A percentile compares a stretch with the other conserved stretches of the same genome.
phyloP scores from a whole-genome alignment of 2,329 filamentous ascomycete genomes.

The Fusarium setosum region DNA sequence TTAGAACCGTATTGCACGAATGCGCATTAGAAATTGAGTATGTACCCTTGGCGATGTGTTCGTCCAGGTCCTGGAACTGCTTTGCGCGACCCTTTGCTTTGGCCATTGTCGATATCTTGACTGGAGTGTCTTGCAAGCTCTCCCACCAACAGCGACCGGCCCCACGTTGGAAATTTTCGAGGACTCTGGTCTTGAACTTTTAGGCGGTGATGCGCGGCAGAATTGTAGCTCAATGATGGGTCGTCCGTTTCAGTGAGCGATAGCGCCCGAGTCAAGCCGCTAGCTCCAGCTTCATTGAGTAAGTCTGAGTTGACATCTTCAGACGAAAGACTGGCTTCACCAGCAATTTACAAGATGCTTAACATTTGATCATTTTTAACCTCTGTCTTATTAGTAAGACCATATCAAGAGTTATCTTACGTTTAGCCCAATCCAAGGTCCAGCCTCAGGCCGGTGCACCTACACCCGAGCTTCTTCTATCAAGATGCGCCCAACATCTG shows the following conservation, averaged over 20 bases:
- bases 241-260: conserved; percentile 6
- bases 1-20: conserved; percentile 17
- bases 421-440: too few relatives aligned
- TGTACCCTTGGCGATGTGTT: conserved; percentile 71
- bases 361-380: neutral
- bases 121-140: conserved; percentile 20
- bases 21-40: neutral
- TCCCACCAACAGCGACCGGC: conserved; percentile 13
- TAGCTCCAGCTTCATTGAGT: conserved; percentile 10
- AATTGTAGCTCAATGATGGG: conserved; percentile 38
- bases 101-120: conserved; percentile 58
- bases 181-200: conserved; percentile 54
- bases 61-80: conserved; percentile 71
- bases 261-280: conserved; percentile 15
- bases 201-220: conserved; percentile 63
- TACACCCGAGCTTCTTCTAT: neutral
- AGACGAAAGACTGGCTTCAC: neutral
- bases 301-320: conserved; percentile 4
- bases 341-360: neutral
- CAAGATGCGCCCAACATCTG: conserved; percentile 52
- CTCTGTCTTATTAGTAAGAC: neutral
- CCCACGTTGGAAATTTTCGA: conserved; percentile 51
- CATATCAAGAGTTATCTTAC: too few relatives aligned
- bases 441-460: neutral
- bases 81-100: conserved; percentile 65